Conservation (phyloP, 495 filamentous ascomycete genomes). For the Aspergillus bridgeri region DNA sequence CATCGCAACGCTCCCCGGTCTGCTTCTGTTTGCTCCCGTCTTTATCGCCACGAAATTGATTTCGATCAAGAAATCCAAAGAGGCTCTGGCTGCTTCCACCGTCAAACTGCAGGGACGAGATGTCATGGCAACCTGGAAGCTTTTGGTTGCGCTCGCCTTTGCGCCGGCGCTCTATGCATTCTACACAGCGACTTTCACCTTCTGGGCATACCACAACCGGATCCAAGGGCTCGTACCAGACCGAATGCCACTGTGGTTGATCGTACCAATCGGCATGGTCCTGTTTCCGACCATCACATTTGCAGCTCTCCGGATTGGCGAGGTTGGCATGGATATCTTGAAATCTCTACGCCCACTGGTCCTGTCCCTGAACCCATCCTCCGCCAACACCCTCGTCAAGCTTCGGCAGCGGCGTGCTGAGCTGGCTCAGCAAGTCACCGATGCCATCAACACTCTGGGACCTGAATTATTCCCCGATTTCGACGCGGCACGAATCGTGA, state of each 20-base stretch:
- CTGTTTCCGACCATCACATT: constrained; percentile 89
- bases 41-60: constrained; percentile 88
- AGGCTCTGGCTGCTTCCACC: constrained; percentile 85
- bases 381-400: constrained; percentile 76
- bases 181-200: constrained; percentile 70
- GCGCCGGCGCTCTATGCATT: constrained; percentile 80
- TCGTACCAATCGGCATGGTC: constrained; percentile 67
- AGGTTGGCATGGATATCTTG: constrained; percentile 96
- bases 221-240: constrained; percentile 74
- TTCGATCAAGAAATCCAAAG: constrained; percentile 83
- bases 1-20: constrained; percentile 79
- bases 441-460: constrained; percentile 90
- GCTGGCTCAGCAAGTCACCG: constrained; percentile 78
- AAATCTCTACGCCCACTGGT: constrained; percentile 90
- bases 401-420: constrained; percentile 69
- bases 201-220: constrained; percentile 76
- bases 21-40: constrained; percentile 84
- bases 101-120: constrained; percentile 94
- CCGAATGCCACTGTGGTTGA: constrained; percentile 75
- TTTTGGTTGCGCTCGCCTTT: constrained; percentile 85
- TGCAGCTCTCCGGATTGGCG: constrained; percentile 90
- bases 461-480: constrained; percentile 98
- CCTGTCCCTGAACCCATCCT: constrained; percentile 81
- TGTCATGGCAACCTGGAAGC: constrained; percentile 98
- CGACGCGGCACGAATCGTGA: constrained; percentile 74